Evolutionary conservation across 192 early-diverging fungal species (phyloP).

Genomic region (Dimargaris cristalligena): DNA sequence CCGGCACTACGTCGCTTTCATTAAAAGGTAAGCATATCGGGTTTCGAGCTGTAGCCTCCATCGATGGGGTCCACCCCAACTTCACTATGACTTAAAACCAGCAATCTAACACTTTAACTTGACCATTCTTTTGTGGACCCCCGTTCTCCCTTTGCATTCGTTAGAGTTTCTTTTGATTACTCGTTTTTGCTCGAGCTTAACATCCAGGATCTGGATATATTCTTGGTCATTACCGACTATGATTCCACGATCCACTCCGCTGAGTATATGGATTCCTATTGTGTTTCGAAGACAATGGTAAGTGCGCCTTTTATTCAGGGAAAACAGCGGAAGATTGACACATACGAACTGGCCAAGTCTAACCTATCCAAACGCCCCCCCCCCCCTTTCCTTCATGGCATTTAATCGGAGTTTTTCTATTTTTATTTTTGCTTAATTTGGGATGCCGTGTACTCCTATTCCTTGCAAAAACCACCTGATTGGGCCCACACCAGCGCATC

Average conservation of each 20-base stretch:
- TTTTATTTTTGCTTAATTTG: too few relatives aligned
- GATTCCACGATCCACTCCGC: background rate
- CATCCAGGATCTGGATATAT: background rate
- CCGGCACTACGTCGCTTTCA: background rate
- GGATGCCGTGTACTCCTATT: too few relatives aligned
- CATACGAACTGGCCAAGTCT: background rate
- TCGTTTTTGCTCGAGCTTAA: background rate
- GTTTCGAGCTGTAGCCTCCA: too few relatives aligned
- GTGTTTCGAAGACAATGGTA: background rate
- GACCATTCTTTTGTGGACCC: too few relatives aligned
- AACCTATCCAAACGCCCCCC: background rate
- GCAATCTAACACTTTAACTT: too few relatives aligned
- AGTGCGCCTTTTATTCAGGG: background rate
- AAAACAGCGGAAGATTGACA: too few relatives aligned
- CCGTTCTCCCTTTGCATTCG: too few relatives aligned
- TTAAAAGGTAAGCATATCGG: too few relatives aligned
- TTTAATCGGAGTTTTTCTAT: too few relatives aligned
- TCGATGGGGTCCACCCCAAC: too few relatives aligned
- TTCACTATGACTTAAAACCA: too few relatives aligned
- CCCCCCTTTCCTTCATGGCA: background rate
- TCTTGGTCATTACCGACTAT: background rate
- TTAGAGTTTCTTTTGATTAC: background rate
- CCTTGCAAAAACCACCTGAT: background rate
- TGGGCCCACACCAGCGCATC: background rate
- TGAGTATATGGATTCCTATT: background rate